Evolutionary conservation across 2,329 filamentous ascomycete genomes (phyloP), one percentile per base, ranked within the genome.

Genomic region (Chaetomium globosum): DNA sequence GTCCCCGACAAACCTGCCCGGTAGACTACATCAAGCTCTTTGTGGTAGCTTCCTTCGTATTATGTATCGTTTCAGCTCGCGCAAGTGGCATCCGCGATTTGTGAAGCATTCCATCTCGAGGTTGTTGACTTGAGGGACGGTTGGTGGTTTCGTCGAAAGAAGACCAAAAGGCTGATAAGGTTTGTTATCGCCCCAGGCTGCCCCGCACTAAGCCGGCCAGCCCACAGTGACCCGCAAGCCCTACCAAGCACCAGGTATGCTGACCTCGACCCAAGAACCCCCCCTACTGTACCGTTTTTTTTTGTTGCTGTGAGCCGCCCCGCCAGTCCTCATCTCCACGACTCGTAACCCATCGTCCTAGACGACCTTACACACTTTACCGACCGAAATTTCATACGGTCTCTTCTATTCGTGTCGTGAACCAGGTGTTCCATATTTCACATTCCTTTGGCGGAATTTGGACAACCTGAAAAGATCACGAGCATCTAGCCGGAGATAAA

Each of bases 51-150:
- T 21, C 36, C 63, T 33, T 39, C 55, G 39, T 62, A 68, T 65
- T 68, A 71, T 70, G 67, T 65, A 60, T 67, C 55, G 63, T 63
- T 48, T 58, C 49, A 31, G 61, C 52, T 65, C 59, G 59, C 64
- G 63, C 39, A 63, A 62, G 63, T 59, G 57, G 54, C 59, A 67
- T 52, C 59, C 67, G 26, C 59, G 53, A 46, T 61, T 62, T 51
- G 53, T 61, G 58, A 31, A 56, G 23, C 33, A 61, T 9, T 28
- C 43, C 43, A 58, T 64, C 60, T 62, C 49, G n/a, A 48, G 55
- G 36, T 53, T 51, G 55, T 64, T 58, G 59, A 67, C 56, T 5
- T 60, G 33, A 56, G 9, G 5, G 4, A 23, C 21, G 28, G 58
- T 26, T 52, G 51, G 12, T 56, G 4, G 23, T 63, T 21, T 49